These are phyloP conservation scores for Pythium utonaiense DNA, from an alignment of 352 stramenopile genomes.

Conservation along the genomic window DNA sequence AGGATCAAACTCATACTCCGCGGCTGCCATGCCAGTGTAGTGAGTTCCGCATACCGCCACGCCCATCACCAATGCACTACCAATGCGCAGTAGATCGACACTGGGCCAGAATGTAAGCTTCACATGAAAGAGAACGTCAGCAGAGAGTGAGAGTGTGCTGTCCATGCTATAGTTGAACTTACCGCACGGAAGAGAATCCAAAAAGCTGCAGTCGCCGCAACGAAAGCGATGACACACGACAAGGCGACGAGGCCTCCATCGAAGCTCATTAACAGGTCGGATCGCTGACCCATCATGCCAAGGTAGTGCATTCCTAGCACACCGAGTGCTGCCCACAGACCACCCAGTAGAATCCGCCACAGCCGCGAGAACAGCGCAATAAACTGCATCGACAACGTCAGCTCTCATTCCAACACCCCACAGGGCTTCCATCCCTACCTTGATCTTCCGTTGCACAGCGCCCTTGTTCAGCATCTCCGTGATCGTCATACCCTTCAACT, in stretches of 20 bases:
- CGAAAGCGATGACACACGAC: constrained; percentile 53
- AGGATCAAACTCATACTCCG: constrained; percentile 32
- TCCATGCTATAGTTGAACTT: background rate
- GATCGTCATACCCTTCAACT: constrained; percentile 42
- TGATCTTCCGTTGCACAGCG: constrained; percentile 45
- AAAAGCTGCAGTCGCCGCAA: constrained; percentile 53
- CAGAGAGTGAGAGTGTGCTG: background rate
- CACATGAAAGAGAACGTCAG: background rate
- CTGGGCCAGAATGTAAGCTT: constrained; percentile 64
- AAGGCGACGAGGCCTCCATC: constrained; percentile 37
- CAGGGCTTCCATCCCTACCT: constrained; percentile 10
- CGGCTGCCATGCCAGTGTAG: constrained; percentile 50
- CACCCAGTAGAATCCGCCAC: constrained; percentile 43
- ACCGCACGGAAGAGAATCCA: constrained; percentile 71
- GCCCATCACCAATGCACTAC: constrained; percentile 58
- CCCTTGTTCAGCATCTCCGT: constrained; percentile 42
- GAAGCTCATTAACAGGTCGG: constrained; percentile 36
- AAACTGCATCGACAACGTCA: constrained; percentile 10
- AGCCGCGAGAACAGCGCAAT: constrained; percentile 61
- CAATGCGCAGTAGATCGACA: constrained; percentile 42
- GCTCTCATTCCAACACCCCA: background rate
- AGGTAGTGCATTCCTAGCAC: constrained; percentile 76
- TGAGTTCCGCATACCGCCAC: constrained; percentile 63
- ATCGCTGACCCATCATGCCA: constrained; percentile 65
- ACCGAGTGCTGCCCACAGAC: constrained; percentile 48